Conservation (phyloP, 441 rosid species). For the Erysimum cheiri region DNA sequence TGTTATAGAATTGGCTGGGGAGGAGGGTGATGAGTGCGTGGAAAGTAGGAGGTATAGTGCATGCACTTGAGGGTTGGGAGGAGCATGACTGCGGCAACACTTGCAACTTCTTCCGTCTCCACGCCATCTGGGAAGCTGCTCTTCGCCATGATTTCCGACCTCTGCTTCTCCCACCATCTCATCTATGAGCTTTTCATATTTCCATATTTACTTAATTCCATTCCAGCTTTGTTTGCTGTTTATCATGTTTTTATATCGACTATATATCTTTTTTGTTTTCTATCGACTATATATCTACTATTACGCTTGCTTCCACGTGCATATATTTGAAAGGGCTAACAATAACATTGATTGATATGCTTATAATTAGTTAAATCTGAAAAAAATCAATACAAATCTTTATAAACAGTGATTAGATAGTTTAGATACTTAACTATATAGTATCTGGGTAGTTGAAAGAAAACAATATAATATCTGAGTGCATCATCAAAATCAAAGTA, state of each 20-base stretch:
- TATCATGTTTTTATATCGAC: slow-evolving; percentile 6
- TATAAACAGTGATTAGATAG: background rate
- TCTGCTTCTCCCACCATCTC: slow-evolving; percentile 37
- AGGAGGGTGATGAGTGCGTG: slow-evolving; percentile 83
- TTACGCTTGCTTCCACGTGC: slow-evolving; percentile 8
- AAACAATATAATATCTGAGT: slow-evolving; percentile 7
- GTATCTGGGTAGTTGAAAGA: background rate
- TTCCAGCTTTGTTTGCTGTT: slow-evolving; percentile 7
- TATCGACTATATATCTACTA: too few species aligned
- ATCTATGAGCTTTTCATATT: slow-evolving; percentile 12
- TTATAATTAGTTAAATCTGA: background rate
- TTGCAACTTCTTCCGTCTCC: slow-evolving; percentile 47
- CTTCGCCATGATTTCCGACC: slow-evolving; percentile 65
- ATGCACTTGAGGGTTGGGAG: slow-evolving; percentile 67
- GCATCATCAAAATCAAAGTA: slow-evolving; percentile 25
- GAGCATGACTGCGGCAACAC: slow-evolving; percentile 61
- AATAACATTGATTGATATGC: background rate
- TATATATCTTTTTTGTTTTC: background rate
- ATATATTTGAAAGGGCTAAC: slow-evolving; percentile 5
- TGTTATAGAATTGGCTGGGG: slow-evolving; percentile 68
- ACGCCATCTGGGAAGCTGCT: slow-evolving; percentile 61
- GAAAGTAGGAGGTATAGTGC: slow-evolving; percentile 68
- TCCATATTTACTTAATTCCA: background rate
- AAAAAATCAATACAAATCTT: background rate
- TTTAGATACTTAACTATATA: background rate